These are phyloP conservation scores for Phytopythium delawarense DNA, from an alignment of 352 stramenopile species.

Conservation along the genomic window DNA sequence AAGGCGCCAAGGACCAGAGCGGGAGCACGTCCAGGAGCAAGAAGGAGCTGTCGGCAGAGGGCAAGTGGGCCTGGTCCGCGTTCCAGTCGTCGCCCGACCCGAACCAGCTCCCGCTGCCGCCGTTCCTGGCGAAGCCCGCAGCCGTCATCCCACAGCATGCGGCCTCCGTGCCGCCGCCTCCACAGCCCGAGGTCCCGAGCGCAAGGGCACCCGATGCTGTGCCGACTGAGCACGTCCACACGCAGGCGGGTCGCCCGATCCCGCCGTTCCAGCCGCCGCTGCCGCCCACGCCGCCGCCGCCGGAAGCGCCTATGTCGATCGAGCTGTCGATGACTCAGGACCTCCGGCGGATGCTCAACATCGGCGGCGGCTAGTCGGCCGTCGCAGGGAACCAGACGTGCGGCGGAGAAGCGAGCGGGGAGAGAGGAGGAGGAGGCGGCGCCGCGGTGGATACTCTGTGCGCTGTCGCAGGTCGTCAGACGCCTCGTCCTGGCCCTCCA, in stretches of 20 bases:
- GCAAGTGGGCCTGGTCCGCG: conserved; percentile 82
- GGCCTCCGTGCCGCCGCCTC: conserved; percentile 16
- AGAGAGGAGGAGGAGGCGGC: not conserved
- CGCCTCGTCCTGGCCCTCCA: too few species aligned
- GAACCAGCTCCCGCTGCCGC: conserved; percentile 64
- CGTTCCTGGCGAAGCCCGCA: conserved; percentile 38
- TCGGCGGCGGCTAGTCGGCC: conserved; percentile 31
- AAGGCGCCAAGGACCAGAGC: conserved; percentile 12
- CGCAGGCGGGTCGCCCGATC: conserved; percentile 12
- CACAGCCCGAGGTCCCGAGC: conserved; percentile 8
- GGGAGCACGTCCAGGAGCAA: conserved; percentile 36
- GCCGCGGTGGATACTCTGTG: not conserved
- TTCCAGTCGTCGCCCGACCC: conserved; percentile 82
- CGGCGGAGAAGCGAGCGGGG: too few species aligned
- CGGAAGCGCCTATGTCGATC: conserved; percentile 38
- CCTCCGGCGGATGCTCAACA: conserved; percentile 78
- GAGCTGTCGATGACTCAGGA: conserved; percentile 81
- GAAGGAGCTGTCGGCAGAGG: conserved; percentile 43
- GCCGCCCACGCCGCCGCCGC: conserved; percentile 26
- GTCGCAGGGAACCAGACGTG: too few species aligned
- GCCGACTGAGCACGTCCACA: not conserved
- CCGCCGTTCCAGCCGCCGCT: conserved; percentile 23
- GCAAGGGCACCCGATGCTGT: not conserved
- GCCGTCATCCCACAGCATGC: not conserved
- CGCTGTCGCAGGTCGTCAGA: not conserved